These are phyloP conservation scores for Umbellularia californica DNA, from an alignment of 164 flowering plant genomes.

Conservation along the genomic window DNA sequence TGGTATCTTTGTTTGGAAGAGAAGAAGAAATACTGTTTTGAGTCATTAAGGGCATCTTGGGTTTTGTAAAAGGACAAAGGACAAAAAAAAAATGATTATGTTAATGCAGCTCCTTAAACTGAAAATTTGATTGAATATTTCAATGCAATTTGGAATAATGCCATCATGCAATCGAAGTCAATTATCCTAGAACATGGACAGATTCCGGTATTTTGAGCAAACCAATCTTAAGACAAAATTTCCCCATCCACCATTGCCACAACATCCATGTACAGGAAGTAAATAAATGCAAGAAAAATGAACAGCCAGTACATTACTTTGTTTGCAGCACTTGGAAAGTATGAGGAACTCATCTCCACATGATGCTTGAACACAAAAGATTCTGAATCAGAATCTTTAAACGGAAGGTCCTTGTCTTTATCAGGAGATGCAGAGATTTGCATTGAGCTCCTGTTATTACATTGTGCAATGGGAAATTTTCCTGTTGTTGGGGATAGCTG, in stretches of 20 bases:
- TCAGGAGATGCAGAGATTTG: constrained; percentile 25
- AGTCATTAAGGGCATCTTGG: no score
- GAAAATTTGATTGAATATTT: no score
- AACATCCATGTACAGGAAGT: not conserved
- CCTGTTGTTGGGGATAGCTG: constrained; percentile 94
- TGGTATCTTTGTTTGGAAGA: no score
- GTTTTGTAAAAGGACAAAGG: no score
- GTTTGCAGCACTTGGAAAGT: constrained; percentile 25
- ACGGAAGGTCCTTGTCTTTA: constrained; percentile 35
- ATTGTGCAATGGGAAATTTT: constrained; percentile 39
- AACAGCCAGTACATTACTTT: constrained; percentile 26
- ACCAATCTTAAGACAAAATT: not conserved
- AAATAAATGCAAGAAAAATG: not conserved
- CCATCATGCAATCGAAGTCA: no score
- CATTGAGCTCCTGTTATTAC: constrained; percentile 27
- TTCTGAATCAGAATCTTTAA: constrained; percentile 37
- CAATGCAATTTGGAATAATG: no score
- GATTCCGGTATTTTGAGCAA: not conserved
- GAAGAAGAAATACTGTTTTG: no score
- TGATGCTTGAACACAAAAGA: constrained; percentile 70
- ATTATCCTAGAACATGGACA: not conserved
- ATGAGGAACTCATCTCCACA: constrained; percentile 37
- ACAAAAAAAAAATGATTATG: no score
- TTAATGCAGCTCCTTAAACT: no score
- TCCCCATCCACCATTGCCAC: not conserved